phyloP scores from a whole-genome alignment of 2,329 filamentous ascomycete species.

The Gnomoniopsis sp. region DNA sequence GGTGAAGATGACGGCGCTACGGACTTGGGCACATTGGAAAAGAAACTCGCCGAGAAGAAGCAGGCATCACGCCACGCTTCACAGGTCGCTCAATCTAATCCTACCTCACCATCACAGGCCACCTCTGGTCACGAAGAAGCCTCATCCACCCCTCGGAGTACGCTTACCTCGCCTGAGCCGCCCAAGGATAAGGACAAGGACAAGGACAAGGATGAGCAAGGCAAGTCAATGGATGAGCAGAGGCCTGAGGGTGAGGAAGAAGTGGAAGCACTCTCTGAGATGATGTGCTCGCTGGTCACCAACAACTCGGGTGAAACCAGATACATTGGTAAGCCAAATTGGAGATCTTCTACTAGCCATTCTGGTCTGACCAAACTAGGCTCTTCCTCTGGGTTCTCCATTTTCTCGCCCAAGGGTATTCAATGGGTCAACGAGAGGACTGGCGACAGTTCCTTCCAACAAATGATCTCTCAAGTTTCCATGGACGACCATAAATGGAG shows the following conservation, averaged over 20 bases:
- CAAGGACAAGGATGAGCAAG: conserved; percentile 29
- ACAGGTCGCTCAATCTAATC: conserved; percentile 43
- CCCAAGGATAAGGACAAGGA: conserved; percentile 31
- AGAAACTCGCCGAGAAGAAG: conserved; percentile 60
- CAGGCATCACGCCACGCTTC: conserved; percentile 49
- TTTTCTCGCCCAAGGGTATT: conserved; percentile 96
- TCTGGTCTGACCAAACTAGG: conserved; percentile 46
- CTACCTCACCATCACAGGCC: conserved; percentile 49
- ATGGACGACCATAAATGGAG: conserved; percentile 94
- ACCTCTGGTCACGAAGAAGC: conserved; percentile 40
- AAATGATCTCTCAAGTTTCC: conserved; percentile 89
- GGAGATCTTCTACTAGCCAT: background rate
- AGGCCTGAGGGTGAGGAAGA: conserved; percentile 57
- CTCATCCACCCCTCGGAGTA: conserved; percentile 49
- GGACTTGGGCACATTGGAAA: conserved; percentile 85
- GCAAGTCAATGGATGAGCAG: conserved; percentile 33
- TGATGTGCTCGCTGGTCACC: conserved; percentile 98
- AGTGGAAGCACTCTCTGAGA: conserved; percentile 86
- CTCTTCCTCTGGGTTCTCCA: conserved; percentile 95
- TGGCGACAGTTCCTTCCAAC: conserved; percentile 89
- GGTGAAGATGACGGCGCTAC: conserved; percentile 84
- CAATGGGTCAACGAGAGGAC: conserved; percentile 99
- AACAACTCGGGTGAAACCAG: conserved; percentile 92
- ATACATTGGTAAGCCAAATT: conserved; percentile 73
- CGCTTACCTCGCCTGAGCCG: conserved; percentile 51